Evolutionary conservation across 192 early-diverging fungal species (phyloP).

Genomic region (Linnemannia elongata): DNA sequence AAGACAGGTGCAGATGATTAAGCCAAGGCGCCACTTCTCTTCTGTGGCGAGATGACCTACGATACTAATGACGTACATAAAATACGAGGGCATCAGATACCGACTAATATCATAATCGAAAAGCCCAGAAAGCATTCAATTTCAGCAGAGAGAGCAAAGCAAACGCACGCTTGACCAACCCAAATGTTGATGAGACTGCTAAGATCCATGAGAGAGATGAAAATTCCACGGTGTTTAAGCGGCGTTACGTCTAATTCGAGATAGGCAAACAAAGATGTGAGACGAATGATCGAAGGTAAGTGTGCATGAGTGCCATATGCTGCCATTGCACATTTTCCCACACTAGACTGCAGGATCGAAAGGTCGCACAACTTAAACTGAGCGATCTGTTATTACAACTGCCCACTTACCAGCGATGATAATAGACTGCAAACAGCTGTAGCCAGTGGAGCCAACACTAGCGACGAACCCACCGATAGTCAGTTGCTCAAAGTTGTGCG

Average conservation of each 20-base stretch:
- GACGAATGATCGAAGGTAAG: too few relatives aligned
- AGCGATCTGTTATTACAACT: not conserved
- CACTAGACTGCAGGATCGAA: not conserved
- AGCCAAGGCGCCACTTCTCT: not conserved
- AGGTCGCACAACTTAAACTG: not conserved
- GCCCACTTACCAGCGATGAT: conserved; percentile 17
- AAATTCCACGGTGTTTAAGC: conserved; percentile 15
- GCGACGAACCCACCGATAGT: not conserved
- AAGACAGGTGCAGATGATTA: not conserved
- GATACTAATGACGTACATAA: not conserved
- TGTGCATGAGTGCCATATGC: not conserved
- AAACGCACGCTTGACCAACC: conserved; percentile 15
- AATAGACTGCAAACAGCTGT: not conserved
- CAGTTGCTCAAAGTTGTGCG: conserved; percentile 11
- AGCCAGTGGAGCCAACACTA: conserved; percentile 9
- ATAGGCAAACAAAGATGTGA: not conserved
- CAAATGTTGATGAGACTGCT: conserved; percentile 11
- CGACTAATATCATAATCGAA: not conserved
- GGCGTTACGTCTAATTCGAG: conserved; percentile 7
- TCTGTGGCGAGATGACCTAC: not conserved
- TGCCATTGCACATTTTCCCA: not conserved
- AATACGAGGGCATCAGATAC: not conserved
- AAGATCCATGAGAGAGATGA: conserved; percentile 10
- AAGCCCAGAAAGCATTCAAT: not conserved
- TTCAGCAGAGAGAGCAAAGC: conserved; percentile 3